Evolutionary conservation across 2,329 filamentous ascomycete species (phyloP), one percentile per base, ranked within the genome.

Genomic region (Mariannaea sp.): DNA sequence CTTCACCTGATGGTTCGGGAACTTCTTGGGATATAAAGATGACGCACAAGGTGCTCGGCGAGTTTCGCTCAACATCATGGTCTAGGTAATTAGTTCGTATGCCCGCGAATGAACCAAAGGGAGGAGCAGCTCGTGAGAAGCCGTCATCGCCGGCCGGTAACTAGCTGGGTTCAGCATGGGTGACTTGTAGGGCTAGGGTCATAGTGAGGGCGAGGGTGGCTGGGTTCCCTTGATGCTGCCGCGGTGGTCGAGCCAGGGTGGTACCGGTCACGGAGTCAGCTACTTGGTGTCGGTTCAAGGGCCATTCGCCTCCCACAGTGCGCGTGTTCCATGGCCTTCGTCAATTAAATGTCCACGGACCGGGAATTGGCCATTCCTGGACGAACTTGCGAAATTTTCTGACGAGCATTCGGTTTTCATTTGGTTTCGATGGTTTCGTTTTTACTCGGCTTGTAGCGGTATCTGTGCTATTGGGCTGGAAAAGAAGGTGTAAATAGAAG

Each of bases 381-480:
- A 57, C 39, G 51, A 49, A 55, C 49, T 64, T 64, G 49, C 60
- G 60, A 64, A 53, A 53, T 57, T 61, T 40, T 39, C 49, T 53
- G 49, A 42, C 44, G 44, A 53, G 44, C 44, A 53, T 56, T 27
- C 35, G 43, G n/a, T 41, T 53, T 27, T 49, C 53, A 40, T 33
- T 40, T 45, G 39, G 49, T 41, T 32, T 35, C 30, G 29, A 30
- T 32, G 22, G n/a, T 16, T 26, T 42, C 30, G 44, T 43, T 14
- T 27, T 33, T 9, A 29, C 20, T 20, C 38, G 36, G 41, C 43
- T 43, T 41, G 46, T n/a, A 19, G 22, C 27, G 12, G 39, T 9
- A n/a, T n/a, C n/a, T n/a, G 27, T 35, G 27, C 26, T 20, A 14
- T 24, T 51, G 41, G 48, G 33, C 26, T 39, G 48, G 36, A 39